Percentiles rank a stretch among this genome's conserved stretches.
Evolutionary conservation across 371 early-diverging fungal species (phyloP).

Genomic region (Lichtheimia ramosa): DNA sequence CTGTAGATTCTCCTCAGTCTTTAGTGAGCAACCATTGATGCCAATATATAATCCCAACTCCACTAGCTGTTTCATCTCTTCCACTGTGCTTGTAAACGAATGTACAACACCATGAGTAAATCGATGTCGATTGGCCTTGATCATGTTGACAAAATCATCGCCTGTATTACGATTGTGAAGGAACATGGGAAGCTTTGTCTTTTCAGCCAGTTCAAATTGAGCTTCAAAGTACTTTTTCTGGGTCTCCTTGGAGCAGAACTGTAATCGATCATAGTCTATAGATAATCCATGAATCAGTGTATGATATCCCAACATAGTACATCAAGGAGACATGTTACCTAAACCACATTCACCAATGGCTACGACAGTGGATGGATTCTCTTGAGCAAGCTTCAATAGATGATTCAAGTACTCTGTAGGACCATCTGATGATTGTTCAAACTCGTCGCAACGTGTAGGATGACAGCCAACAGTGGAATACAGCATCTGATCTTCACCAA

Average conservation of each 20-base stretch:
- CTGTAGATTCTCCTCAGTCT: slow-evolving; percentile 82
- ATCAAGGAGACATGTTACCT: slow-evolving; percentile 21
- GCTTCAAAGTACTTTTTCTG: slow-evolving; percentile 76
- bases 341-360: slow-evolving; percentile 95
- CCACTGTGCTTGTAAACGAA: slow-evolving; percentile 85
- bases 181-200: slow-evolving; percentile 82
- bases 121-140: slow-evolving; percentile 61
- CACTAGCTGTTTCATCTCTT: slow-evolving; percentile 73
- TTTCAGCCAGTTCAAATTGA: slow-evolving; percentile 84
- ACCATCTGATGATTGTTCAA: slow-evolving; percentile 53
- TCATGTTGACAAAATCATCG: slow-evolving; percentile 53
- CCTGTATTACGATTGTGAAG: slow-evolving; percentile 86
- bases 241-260: slow-evolving; percentile 77
- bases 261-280: slow-evolving; percentile 85
- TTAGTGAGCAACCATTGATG: slow-evolving; percentile 96
- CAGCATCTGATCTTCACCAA: slow-evolving; percentile 25
- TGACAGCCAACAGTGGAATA: slow-evolving; percentile 89
- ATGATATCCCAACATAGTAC: neutral
- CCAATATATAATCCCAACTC: slow-evolving; percentile 92
- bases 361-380: slow-evolving; percentile 54
- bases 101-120: slow-evolving; percentile 93
- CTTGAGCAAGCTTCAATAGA: slow-evolving; percentile 46
- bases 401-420: slow-evolving; percentile 63
- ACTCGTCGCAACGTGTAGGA: slow-evolving; percentile 82
- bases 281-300: neutral